Evolutionary conservation across 345 rosid genomes (phyloP).

Genomic region (Eutrema yunnanense): DNA sequence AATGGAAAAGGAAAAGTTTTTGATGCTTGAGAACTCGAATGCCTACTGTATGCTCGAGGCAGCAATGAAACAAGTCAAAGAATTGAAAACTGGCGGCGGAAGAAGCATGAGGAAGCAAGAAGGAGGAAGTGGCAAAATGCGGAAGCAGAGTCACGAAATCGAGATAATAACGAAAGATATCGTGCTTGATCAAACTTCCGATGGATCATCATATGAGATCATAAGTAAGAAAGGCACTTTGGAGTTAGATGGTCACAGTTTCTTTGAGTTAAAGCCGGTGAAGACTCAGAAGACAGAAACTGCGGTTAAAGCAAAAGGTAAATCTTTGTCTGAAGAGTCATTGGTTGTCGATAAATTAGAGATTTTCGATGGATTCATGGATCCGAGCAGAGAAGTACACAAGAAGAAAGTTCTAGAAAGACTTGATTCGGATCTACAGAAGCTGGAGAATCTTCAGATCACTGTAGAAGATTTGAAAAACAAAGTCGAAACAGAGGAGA

Average conservation of each 20-base stretch:
- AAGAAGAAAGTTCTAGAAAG: conserved; percentile 70
- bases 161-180: conserved; percentile 81
- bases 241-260: conserved; percentile 44
- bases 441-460: conserved; percentile 76
- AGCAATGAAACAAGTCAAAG: conserved; percentile 49
- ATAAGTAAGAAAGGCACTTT: conserved; percentile 48
- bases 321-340: conserved; percentile 56
- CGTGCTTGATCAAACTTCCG: conserved; percentile 85
- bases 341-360: conserved; percentile 56
- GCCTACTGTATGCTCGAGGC: conserved; percentile 52
- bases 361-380: conserved; percentile 49
- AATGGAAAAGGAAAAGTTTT: conserved; percentile 51
- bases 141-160: conserved; percentile 41
- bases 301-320: conserved; percentile 12
- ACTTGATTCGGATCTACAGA: conserved; percentile 77
- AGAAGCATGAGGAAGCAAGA: conserved; percentile 37
- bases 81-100: conserved; percentile 35
- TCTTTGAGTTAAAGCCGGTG: conserved; percentile 48
- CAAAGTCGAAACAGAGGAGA: conserved; percentile 63
- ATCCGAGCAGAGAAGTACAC: conserved; percentile 43
- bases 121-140: conserved; percentile 23
- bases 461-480: conserved; percentile 69
- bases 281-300: conserved; percentile 45
- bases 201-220: conserved; percentile 64
- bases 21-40: conserved; percentile 43